A percentile compares a stretch with the other conserved stretches of the same genome.
Evolutionary conservation across 345 rosid genomes (phyloP).

Genomic region (Corchorus olitorius): DNA sequence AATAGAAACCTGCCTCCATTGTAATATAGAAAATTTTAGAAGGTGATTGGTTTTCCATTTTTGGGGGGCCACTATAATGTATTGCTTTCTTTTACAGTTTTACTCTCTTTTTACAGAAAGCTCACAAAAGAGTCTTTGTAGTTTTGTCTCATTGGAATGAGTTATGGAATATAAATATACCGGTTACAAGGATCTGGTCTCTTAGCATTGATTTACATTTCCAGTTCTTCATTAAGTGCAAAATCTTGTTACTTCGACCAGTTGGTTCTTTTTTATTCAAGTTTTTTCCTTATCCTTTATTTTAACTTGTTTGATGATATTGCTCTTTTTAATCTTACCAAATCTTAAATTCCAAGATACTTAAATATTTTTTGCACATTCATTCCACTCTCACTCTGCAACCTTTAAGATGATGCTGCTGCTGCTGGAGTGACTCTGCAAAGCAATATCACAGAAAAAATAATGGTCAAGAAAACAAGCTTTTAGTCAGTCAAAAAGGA

Average conservation of each 20-base stretch:
- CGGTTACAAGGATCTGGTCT: not conserved
- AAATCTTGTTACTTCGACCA: no score
- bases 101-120: not conserved
- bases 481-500: not conserved
- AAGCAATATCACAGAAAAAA: not conserved
- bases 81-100: not conserved
- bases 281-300: not conserved
- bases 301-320: not conserved
- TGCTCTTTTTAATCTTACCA: not conserved
- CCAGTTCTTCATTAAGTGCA: no score
- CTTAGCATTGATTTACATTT: not conserved
- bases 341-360: not conserved
- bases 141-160: not conserved
- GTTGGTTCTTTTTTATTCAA: no score
- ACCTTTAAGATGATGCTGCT: not conserved
- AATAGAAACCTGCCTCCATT: constrained; percentile 24
- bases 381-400: no score
- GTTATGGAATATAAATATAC: not conserved
- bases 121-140: not conserved
- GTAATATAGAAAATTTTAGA: constrained; percentile 22
- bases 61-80: not conserved
- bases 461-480: not conserved
- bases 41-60: constrained; percentile 23
- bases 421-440: not conserved
- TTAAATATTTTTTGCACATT: not conserved